phyloP scores from a whole-genome alignment of 805 yeast species.

The Vanderwaltozyma tropicalis region DNA sequence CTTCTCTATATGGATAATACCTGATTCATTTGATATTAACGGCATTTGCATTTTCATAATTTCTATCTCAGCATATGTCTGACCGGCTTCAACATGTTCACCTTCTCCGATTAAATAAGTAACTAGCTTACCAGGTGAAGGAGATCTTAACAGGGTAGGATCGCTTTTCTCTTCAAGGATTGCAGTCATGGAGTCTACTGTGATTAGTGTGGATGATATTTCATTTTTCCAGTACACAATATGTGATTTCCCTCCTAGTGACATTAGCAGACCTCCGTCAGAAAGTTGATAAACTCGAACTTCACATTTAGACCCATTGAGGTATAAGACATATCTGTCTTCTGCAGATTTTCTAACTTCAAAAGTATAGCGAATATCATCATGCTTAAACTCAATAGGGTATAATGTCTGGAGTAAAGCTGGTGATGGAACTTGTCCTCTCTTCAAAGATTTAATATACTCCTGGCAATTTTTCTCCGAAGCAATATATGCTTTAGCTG shows the following conservation, averaged over 20 bases:
- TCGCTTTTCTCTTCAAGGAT: slow-evolving; percentile 89
- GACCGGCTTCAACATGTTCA: slow-evolving; percentile 83
- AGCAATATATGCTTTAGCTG: slow-evolving; percentile 78
- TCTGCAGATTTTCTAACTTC: slow-evolving; percentile 88
- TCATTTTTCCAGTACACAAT: slow-evolving; percentile 97
- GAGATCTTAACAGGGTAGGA: slow-evolving; percentile 96
- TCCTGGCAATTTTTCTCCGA: slow-evolving; percentile 59
- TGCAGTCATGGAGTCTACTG: slow-evolving; percentile 93
- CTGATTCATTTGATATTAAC: slow-evolving; percentile 86
- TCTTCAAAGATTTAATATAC: slow-evolving; percentile 67
- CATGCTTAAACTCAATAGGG: slow-evolving; percentile 92
- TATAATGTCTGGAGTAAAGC: slow-evolving; percentile 72
- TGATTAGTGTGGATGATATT: slow-evolving; percentile 85
- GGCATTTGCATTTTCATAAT: slow-evolving; percentile 99
- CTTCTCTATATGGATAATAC: slow-evolving; percentile 82
- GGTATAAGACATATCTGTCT: slow-evolving; percentile 77
- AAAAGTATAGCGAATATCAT: slow-evolving; percentile 84
- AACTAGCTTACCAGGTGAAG: slow-evolving; percentile 97
- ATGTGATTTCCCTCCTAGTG: slow-evolving; percentile 88
- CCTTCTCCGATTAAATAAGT: slow-evolving; percentile 90
- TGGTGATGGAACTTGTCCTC: slow-evolving; percentile 89
- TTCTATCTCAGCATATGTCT: slow-evolving; percentile 95
- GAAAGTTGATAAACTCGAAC: slow-evolving; percentile 81
- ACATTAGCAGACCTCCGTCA: slow-evolving; percentile 87
- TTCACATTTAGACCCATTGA: slow-evolving; percentile 84